Conservation (phyloP, 257 asterid genomes). For the Verbena officinalis region DNA sequence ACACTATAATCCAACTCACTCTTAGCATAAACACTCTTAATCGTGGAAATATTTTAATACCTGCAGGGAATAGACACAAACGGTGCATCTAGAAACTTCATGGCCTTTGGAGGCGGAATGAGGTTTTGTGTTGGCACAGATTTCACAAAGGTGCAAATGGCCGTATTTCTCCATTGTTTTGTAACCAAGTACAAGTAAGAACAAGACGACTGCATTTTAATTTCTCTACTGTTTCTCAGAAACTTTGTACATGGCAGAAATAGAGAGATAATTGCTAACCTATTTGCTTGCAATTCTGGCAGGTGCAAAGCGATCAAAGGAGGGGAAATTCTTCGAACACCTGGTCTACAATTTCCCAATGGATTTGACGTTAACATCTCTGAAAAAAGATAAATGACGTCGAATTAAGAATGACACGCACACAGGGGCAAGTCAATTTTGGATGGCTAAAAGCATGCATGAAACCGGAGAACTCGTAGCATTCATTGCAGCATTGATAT, state of each 20-base stretch:
- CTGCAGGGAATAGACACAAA: constrained; percentile 67
- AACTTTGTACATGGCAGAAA: neutral
- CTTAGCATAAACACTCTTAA: too few species aligned
- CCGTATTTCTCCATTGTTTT: constrained; percentile 78
- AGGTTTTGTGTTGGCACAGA: constrained; percentile 93
- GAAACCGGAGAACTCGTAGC: too few species aligned
- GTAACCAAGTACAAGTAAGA: constrained; percentile 84
- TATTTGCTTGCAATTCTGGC: constrained; percentile 12
- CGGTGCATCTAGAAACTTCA: constrained; percentile 82
- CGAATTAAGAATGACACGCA: neutral
- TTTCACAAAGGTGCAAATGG: constrained; percentile 89
- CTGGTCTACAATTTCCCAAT: constrained; percentile 86
- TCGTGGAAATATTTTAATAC: neutral
- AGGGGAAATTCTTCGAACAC: constrained; percentile 78
- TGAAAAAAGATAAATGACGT: constrained; percentile 36
- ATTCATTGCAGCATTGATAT: too few species aligned
- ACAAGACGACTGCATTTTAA: neutral
- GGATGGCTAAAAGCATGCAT: too few species aligned
- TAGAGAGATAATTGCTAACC: constrained; percentile 21
- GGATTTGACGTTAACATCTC: constrained; percentile 63
- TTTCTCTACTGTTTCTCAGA: too few species aligned
- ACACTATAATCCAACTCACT: too few species aligned
- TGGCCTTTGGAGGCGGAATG: constrained; percentile 98
- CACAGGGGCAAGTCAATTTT: too few species aligned
- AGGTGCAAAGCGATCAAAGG: constrained; percentile 72